Evolutionary conservation across 1,139 yeast genomes (phyloP), one percentile per base, ranked within the genome.

Genomic region (Suhomyces anneliseae): DNA sequence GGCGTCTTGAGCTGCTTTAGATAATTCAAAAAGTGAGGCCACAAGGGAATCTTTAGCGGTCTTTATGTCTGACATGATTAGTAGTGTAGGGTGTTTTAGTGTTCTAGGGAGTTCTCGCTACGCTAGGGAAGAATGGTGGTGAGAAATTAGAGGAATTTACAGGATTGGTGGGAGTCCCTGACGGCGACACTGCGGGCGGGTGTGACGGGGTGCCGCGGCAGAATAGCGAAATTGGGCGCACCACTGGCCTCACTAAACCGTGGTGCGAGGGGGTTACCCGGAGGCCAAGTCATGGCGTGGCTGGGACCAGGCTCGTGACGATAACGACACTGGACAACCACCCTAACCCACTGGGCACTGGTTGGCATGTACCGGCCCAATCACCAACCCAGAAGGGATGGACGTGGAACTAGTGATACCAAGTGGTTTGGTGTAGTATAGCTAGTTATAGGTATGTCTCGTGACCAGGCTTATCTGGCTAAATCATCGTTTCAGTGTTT

Each of bases 1-100:
- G 41, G 93, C 88, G 48, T 86, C 90, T 54, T 79, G 82, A 39
- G 96, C 92, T 19, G 92, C 88, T 61, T 84, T 87, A 44, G 95
- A 83, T 50, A 89, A 79, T 63, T 86, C 90, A 59, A 85, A 85
- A 50, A 89, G 79, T 7, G 95, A 81, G 38, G 95, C 80, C 52
- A 89, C 90, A 42, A 88, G 77, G 67, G 83, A 66, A 59, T 74
- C 76, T 61, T 72, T 72, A 35, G 76, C 69, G 47, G 63, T 61
- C 61, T 73, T 70, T 50, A 66, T 62, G 43, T 69, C 74, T 39
- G 72, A 54, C 75, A 69, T 70, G 45, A 48, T 50, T 29, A 11
- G 32, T 29, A 29, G 32, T 29, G 32, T 29, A 44, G 36, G 36
- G 44, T 29, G 29, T 27, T 27, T 19, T 19, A 19, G 24, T 19